Evolutionary conservation across 2,329 filamentous ascomycete genomes (phyloP).

Genomic region (Ophiostoma ips): DNA sequence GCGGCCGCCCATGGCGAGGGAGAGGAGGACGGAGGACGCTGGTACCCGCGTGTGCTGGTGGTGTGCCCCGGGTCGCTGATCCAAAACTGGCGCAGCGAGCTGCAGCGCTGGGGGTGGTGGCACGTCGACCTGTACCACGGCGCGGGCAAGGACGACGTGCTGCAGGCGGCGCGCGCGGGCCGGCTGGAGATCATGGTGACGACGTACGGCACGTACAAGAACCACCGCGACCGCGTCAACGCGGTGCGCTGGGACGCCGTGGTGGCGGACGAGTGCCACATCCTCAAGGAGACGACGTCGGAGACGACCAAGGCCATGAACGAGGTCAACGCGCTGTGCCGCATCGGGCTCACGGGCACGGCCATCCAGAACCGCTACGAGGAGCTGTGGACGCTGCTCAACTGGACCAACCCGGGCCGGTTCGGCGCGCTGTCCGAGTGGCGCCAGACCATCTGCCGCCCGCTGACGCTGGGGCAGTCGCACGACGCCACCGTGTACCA

Average conservation of each 20-base stretch:
- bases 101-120: slow-evolving; percentile 94
- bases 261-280: slow-evolving; percentile 87
- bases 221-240: slow-evolving; percentile 61
- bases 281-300: slow-evolving; percentile 65
- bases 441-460: slow-evolving; percentile 63
- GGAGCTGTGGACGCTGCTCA: slow-evolving; percentile 88
- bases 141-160: slow-evolving; percentile 48
- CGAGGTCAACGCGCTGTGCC: slow-evolving; percentile 77
- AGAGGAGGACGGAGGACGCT: slow-evolving; percentile 20
- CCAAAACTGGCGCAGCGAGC: slow-evolving; percentile 78
- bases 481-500: slow-evolving; percentile 80
- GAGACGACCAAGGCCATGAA: slow-evolving; percentile 79
- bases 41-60: slow-evolving; percentile 77
- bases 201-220: slow-evolving; percentile 82
- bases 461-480: slow-evolving; percentile 75
- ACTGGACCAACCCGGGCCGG: slow-evolving; percentile 84
- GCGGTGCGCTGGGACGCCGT: slow-evolving; percentile 85
- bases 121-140: slow-evolving; percentile 74
- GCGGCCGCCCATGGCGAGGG: not conserved
- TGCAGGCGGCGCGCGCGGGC: slow-evolving; percentile 60
- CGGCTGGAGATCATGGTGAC: slow-evolving; percentile 84
- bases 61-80: slow-evolving; percentile 83
- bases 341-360: slow-evolving; percentile 86
- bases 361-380: slow-evolving; percentile 98
- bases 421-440: slow-evolving; percentile 55